These are phyloP conservation scores for Lycium barbarum DNA, from an alignment of 257 asterid species.

Conservation along the genomic window DNA sequence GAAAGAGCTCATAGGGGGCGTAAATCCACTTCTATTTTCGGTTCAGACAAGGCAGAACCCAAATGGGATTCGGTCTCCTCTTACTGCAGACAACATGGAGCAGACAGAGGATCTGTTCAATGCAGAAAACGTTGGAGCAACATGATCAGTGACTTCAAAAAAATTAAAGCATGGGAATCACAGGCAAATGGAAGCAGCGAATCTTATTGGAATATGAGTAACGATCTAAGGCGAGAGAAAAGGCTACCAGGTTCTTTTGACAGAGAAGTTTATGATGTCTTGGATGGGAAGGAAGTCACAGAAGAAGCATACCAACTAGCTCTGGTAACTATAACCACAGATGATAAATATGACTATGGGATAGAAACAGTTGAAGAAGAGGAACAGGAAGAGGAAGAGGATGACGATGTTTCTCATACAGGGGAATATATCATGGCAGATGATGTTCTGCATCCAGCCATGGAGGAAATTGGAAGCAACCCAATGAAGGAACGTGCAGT, in stretches of 20 bases:
- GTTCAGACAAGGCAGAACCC: conserved; percentile 56
- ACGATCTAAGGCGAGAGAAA: conserved; percentile 64
- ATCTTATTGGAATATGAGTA: conserved; percentile 75
- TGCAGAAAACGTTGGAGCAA: conserved; percentile 90
- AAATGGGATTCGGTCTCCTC: conserved; percentile 77
- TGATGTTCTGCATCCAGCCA: conserved; percentile 30
- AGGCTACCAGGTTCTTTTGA: conserved; percentile 74
- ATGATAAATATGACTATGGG: conserved; percentile 41
- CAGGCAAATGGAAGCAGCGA: conserved; percentile 37
- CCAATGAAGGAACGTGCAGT: conserved; percentile 35
- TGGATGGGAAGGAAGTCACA: conserved; percentile 53
- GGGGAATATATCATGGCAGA: conserved; percentile 28
- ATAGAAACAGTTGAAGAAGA: conserved; percentile 32
- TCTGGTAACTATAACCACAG: conserved; percentile 42
- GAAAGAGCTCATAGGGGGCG: conserved; percentile 54
- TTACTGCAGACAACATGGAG: conserved; percentile 66
- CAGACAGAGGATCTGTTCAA: conserved; percentile 70
- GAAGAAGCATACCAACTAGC: conserved; percentile 48
- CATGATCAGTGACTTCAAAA: conserved; percentile 78
- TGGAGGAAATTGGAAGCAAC: conserved; percentile 38
- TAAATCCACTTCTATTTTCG: conserved; percentile 40
- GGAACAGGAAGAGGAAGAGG: conserved; percentile 37
- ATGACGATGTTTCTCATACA: conserved; percentile 24
- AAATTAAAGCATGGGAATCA: conserved; percentile 69
- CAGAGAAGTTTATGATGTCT: conserved; percentile 57